Percentiles rank a stretch among this genome's conserved stretches.
These are phyloP conservation scores for Elongisporangium undulatum DNA, from an alignment of 352 stramenopile genomes.

Conservation along the genomic window DNA sequence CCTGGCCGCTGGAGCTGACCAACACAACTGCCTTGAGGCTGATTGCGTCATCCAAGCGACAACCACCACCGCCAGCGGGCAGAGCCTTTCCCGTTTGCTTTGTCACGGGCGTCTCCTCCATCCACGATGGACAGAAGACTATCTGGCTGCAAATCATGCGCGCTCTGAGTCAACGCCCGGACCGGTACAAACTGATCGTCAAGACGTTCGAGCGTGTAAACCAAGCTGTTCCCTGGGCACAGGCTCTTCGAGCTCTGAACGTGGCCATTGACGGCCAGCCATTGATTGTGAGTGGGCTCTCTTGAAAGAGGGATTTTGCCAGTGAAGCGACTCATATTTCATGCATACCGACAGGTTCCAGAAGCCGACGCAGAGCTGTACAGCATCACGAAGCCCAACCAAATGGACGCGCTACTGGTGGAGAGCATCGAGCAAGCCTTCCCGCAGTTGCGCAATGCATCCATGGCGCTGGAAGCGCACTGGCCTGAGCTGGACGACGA, in stretches of 20 bases:
- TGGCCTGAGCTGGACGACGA: background rate
- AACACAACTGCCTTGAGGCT: too few species aligned
- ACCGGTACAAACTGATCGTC: slow-evolving; percentile 17
- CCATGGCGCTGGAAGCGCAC: slow-evolving; percentile 2
- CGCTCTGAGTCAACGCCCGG: slow-evolving; percentile 5
- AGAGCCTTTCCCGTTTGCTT: slow-evolving; percentile 43
- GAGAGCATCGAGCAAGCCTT: slow-evolving; percentile 21
- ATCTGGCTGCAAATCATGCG: slow-evolving; percentile 61
- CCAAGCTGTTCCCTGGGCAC: slow-evolving; percentile 11
- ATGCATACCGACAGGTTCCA: slow-evolving; percentile 8
- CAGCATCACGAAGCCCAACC: slow-evolving; percentile 4
- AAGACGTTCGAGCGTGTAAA: slow-evolving; percentile 28
- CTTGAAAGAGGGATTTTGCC: too few species aligned
- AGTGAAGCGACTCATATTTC: too few species aligned
- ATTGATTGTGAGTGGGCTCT: slow-evolving; percentile 12
- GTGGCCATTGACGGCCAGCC: slow-evolving; percentile 21
- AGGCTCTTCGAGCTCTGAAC: slow-evolving; percentile 21
- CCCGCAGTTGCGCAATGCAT: slow-evolving; percentile 9
- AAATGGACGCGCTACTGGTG: slow-evolving; percentile 8
- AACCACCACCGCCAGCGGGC: too few species aligned
- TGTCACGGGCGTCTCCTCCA: slow-evolving; percentile 13
- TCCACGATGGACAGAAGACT: slow-evolving; percentile 52
- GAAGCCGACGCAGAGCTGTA: slow-evolving; percentile 6
- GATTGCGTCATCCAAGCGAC: too few species aligned
- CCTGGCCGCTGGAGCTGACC: too few species aligned